Evolutionary conservation across 2,329 filamentous ascomycete species (phyloP).

Genomic region (Metarhizium brunneum): DNA sequence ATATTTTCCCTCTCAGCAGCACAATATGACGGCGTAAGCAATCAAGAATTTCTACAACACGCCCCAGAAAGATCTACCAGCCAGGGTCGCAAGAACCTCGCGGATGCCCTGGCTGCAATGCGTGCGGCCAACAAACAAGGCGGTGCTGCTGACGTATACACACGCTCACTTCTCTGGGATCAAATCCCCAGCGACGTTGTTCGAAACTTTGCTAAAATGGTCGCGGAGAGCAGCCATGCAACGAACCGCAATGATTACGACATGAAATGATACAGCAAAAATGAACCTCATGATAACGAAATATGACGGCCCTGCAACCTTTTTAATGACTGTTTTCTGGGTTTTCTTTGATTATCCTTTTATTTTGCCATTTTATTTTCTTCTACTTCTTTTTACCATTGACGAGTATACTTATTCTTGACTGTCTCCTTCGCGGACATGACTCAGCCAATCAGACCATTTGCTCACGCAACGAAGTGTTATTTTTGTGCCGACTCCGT

Average conservation of each 20-base stretch:
- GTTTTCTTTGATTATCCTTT: conserved; percentile 6
- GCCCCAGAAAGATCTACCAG: conserved; percentile 43
- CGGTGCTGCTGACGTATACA: conserved; percentile 76
- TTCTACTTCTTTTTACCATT: not conserved
- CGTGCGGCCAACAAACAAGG: conserved; percentile 60
- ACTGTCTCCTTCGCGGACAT: not conserved
- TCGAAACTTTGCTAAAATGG: conserved; percentile 83
- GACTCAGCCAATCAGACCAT: conserved; percentile 4
- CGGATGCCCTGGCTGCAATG: conserved; percentile 73
- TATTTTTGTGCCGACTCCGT: not conserved
- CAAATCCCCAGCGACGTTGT: conserved; percentile 89
- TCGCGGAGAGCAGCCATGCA: conserved; percentile 53
- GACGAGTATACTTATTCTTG: not conserved
- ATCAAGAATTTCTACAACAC: conserved; percentile 59
- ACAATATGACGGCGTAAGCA: conserved; percentile 72
- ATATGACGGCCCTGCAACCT: conserved; percentile 12
- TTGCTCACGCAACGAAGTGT: conserved; percentile 5
- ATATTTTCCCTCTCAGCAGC: conserved; percentile 77
- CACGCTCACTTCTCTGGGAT: conserved; percentile 86
- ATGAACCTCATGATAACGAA: conserved; percentile 26
- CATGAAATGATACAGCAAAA: conserved; percentile 22
- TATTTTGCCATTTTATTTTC: not conserved
- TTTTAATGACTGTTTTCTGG: conserved; percentile 19
- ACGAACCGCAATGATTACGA: conserved; percentile 31
- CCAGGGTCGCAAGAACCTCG: conserved; percentile 63